Base-by-base conservation (phyloP, 2,329 filamentous ascomycete species). In the Aspergillus puulaauensis region DNA sequence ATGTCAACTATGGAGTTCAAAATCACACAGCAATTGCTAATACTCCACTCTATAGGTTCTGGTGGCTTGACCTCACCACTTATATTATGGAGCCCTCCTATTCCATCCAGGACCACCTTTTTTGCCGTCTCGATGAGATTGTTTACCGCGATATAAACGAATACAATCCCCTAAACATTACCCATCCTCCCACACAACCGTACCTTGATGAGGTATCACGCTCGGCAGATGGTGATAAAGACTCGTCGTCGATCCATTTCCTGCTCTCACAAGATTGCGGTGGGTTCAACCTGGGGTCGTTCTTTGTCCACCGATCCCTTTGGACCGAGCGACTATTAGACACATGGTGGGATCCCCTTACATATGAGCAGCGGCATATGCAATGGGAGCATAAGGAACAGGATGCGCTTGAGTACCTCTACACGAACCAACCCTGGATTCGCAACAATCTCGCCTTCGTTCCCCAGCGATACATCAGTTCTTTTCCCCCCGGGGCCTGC, bases 331-430 rank as follows among this genome's bases (percentile, higher is more conserved):
- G 91, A 4, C 79, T 99, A 17, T 84, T 99, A 37, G 95, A 99
- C 70, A 84, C 96, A 52, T 99, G 95, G 95, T 99, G 95, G 95
- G 95, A 99, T 69, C 95, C 95, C 0, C 93, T 98, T 31, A 86
- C 89, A 57, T 99, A 99, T 74, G 95, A 99, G 77, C 95, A 99
- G 77, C 96, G 92, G 73, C 95, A 99, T 74, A 97, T 97, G 93
- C 86, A 95, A 61, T 99, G 95, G 95, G 93, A 95, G 70, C 95
- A 99, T 80, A 98, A 98, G 74, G 95, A 99, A 75, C 95, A 99
- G 77, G 93, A 98, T 71, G 91, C 93, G 2, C 79, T 99, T 43
- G 93, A 97, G 77, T 90, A 96, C 77, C 82, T 99, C 61, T 99
- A 99, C 78, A 84, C 82, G 57, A 89, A 89, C 55, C 93, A 98